Evolutionary conservation across 495 filamentous ascomycete species (phyloP).

Genomic region (Glutinoglossum americanum): DNA sequence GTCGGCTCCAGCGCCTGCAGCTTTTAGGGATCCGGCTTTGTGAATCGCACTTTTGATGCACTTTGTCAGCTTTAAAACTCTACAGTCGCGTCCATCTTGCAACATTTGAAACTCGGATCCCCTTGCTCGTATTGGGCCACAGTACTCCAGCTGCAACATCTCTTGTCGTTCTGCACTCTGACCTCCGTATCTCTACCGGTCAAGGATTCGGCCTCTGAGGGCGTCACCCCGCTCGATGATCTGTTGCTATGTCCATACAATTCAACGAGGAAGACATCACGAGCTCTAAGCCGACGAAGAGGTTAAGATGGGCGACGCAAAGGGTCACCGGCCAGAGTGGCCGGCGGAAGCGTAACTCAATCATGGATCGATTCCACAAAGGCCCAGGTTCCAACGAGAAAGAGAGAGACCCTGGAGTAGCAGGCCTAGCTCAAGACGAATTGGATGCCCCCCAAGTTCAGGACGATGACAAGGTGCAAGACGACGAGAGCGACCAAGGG

Average conservation of each 20-base stretch:
- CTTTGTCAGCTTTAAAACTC: neutral
- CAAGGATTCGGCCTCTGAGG: neutral
- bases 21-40: neutral
- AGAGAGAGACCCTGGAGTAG: conserved; percentile 39
- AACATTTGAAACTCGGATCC: neutral
- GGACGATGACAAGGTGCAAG: conserved; percentile 19
- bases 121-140: neutral
- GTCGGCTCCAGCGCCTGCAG: neutral
- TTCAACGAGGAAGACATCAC: neutral
- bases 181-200: neutral
- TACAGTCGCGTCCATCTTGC: neutral
- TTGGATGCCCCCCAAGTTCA: conserved; percentile 9
- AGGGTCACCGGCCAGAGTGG: conserved; percentile 52
- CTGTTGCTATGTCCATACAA: neutral
- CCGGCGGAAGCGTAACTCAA: conserved; percentile 58
- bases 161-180: neutral
- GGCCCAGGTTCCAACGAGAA: conserved; percentile 38
- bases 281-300: conserved; percentile 31
- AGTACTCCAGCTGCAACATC: neutral
- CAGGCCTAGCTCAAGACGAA: conserved; percentile 7
- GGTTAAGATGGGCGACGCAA: conserved; percentile 88
- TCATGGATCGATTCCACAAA: conserved; percentile 56
- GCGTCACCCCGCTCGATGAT: neutral
- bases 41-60: neutral
- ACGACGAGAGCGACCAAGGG: conserved; percentile 13